phyloP scores from a whole-genome alignment of 805 yeast genomes.

The Priceomyces carsonii region DNA sequence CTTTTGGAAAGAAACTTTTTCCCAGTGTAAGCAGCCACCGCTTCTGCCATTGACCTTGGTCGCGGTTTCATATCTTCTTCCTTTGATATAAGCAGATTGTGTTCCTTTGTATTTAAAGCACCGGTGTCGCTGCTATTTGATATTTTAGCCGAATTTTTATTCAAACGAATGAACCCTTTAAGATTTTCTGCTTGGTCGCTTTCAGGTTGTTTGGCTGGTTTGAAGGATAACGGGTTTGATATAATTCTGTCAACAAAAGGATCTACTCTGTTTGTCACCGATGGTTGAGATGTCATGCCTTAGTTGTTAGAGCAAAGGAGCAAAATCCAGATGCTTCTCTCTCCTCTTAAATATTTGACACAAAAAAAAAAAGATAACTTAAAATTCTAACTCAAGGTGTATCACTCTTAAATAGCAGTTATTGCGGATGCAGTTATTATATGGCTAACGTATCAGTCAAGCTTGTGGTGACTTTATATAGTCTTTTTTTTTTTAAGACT shows the following conservation, averaged over 20 bases:
- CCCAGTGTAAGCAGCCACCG: constrained; percentile 58
- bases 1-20: constrained; percentile 52
- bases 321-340: too few species aligned
- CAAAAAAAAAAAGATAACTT: too few species aligned
- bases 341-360: too few species aligned
- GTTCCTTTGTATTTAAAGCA: neutral
- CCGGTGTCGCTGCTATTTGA: constrained; percentile 1
- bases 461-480: too few species aligned
- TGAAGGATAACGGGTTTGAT: constrained; percentile 62
- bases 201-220: constrained; percentile 59
- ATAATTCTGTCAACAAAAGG: constrained; percentile 67
- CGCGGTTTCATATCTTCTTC: constrained; percentile 16
- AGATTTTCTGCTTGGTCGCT: constrained; percentile 12
- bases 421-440: too few species aligned
- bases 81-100: neutral
- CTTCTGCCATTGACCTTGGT: constrained; percentile 57
- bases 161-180: constrained; percentile 15
- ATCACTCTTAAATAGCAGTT: too few species aligned
- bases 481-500: too few species aligned
- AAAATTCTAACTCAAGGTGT: too few species aligned
- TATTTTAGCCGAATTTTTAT: constrained; percentile 4
- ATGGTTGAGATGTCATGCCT: constrained; percentile 9
- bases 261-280: constrained; percentile 30
- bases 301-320: too few species aligned
- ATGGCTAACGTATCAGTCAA: too few species aligned